Evolutionary conservation across 331 rosid genomes (phyloP).

Genomic region (Malus hybrid): DNA sequence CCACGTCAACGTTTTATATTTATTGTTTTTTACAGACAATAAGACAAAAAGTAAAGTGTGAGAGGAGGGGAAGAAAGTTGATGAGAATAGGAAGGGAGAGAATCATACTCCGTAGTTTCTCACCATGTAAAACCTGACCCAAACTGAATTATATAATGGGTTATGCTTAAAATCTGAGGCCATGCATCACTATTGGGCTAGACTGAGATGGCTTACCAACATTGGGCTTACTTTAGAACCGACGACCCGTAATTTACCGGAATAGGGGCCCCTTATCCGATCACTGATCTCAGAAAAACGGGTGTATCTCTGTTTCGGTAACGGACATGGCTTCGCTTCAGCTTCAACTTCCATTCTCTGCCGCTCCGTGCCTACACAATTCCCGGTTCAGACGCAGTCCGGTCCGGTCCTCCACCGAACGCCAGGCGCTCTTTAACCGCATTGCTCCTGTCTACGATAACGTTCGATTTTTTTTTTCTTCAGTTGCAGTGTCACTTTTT

Average conservation of each 20-base stretch:
- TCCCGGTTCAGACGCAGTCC: conserved; percentile 23
- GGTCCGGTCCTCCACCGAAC: conserved; percentile 40
- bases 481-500: neutral
- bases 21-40: too few species aligned
- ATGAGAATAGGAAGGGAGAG: too few species aligned
- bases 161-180: neutral
- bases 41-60: too few species aligned
- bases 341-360: conserved; percentile 13
- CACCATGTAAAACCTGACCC: neutral
- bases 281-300: neutral
- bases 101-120: neutral
- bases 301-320: neutral
- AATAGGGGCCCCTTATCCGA: neutral
- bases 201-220: neutral
- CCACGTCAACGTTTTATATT: too few species aligned
- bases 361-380: conserved; percentile 7
- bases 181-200: neutral
- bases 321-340: conserved; percentile 11
- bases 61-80: too few species aligned
- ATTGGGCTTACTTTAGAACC: neutral
- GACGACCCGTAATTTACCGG: neutral
- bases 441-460: conserved; percentile 79
- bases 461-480: conserved; percentile 22
- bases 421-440: conserved; percentile 64
- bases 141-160: neutral